Evolutionary conservation across 371 early-diverging fungal genomes (phyloP).

Genomic region (Circinella minor): DNA sequence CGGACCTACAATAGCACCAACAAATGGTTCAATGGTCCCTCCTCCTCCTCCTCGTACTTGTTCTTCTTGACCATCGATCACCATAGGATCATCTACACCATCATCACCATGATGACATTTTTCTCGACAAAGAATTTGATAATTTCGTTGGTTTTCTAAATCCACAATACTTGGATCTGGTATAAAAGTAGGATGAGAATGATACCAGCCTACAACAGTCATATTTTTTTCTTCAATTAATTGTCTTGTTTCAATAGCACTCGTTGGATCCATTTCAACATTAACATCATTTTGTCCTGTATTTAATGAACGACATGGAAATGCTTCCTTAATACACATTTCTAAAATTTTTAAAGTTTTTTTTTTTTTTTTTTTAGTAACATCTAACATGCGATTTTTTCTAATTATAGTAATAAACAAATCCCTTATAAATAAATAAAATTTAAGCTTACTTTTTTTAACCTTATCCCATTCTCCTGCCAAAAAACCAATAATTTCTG

Average conservation of each 20-base stretch:
- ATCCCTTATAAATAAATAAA: neutral
- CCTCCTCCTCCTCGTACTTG: slow-evolving; percentile 9
- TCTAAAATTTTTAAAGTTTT: slow-evolving; percentile 22
- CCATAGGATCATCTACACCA: too few relatives aligned
- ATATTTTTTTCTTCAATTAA: slow-evolving; percentile 72
- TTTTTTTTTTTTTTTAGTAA: too few relatives aligned
- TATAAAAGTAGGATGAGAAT: slow-evolving; percentile 48
- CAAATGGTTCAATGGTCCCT: slow-evolving; percentile 73
- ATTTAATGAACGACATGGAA: slow-evolving; percentile 76
- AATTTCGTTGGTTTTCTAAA: slow-evolving; percentile 82
- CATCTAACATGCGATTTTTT: neutral
- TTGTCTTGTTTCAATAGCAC: slow-evolving; percentile 77
- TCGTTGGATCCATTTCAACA: slow-evolving; percentile 90
- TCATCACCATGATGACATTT: slow-evolving; percentile 17
- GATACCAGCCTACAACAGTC: slow-evolving; percentile 83
- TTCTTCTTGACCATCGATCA: too few relatives aligned
- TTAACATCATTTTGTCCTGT: slow-evolving; percentile 78
- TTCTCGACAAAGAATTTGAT: slow-evolving; percentile 74
- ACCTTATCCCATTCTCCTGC: slow-evolving; percentile 77
- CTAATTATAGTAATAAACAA: neutral
- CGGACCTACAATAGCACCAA: slow-evolving; percentile 90
- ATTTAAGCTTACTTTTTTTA: slow-evolving; percentile 43
- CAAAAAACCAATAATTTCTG: slow-evolving; percentile 87
- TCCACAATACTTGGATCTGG: slow-evolving; percentile 55
- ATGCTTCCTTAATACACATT: slow-evolving; percentile 65